Evolutionary conservation across 2,329 filamentous ascomycete genomes (phyloP).

Genomic region (Aspergillus pseudonomiae): DNA sequence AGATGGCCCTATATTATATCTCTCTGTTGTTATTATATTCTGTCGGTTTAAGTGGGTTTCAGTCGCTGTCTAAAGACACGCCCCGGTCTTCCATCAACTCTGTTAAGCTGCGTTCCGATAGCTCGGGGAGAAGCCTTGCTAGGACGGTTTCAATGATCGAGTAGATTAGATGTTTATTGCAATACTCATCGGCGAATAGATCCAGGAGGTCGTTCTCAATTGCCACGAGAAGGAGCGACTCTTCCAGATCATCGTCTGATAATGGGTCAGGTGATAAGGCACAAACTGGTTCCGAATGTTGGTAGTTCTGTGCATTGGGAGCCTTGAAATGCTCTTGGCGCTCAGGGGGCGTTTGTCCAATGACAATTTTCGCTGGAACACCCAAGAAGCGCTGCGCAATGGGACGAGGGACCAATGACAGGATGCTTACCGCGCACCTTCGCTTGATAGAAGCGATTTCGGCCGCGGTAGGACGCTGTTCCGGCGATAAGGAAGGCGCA

Average conservation of each 20-base stretch:
- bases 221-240: constrained; percentile 57
- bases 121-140: constrained; percentile 81
- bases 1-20: not conserved
- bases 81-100: constrained; percentile 77
- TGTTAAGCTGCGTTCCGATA: constrained; percentile 70
- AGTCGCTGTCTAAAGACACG: constrained; percentile 25
- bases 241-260: constrained; percentile 32
- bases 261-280: constrained; percentile 15
- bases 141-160: constrained; percentile 78
- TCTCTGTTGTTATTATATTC: not conserved
- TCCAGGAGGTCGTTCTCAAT: constrained; percentile 69
- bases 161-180: constrained; percentile 92
- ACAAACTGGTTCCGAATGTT: constrained; percentile 5
- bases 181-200: constrained; percentile 78
- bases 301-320: constrained; percentile 1
- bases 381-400: constrained; percentile 51
- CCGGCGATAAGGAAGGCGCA: constrained; percentile 20
- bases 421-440: constrained; percentile 46
- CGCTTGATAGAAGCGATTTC: constrained; percentile 47
- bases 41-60: constrained; percentile 8
- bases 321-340: constrained; percentile 2
- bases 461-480: constrained; percentile 27
- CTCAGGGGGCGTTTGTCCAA: constrained; percentile 4
- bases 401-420: constrained; percentile 46
- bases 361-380: constrained; percentile 22